Evolutionary conservation across 257 asterid species (phyloP), one percentile per base, ranked within the genome.

Genomic region (Leptodermis oblonga): DNA sequence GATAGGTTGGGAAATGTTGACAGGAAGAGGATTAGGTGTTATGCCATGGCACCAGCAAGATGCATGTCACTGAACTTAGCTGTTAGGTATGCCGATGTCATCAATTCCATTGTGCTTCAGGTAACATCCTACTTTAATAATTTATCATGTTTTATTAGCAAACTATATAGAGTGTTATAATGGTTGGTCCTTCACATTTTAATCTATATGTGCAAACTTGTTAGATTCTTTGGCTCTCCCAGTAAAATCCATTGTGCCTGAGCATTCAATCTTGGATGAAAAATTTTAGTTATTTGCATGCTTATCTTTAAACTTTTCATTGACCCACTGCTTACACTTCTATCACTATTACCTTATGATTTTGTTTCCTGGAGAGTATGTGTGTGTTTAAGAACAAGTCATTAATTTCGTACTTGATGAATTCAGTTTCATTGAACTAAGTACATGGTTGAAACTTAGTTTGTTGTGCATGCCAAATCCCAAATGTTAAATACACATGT

Each of bases 41-140:
- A 68, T 76, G 92, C 97, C 36, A 84, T 88, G 80, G 97, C 97
- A 64, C 95, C 97, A n/a, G 90, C 97, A 15, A 84, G 97, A 79
- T 91, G 96, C 56, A 84, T 87, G 96, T 88, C 97, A 5, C 87
- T 91, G 66, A 91, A 87, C 73, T 82, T 91, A 78, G 97, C 96
- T 25, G 95, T 91, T 74, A 80, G 82, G 81, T 87, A 91, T 70
- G 95, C 97, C 14, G 97, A 91, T 80, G 95, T 88, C 70, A 91
- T 91, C 81, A 87, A 91, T 54, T 87, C 96, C 42, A 48, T 91
- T 67, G 96, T 88, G 51, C 91, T 91, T 62, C 96, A 91, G 97
- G 97, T 81, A 84, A 75, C 85, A 80, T 79, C 65, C 31, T 33
- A 26, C 15, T 10, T 36, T 41, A 18, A 15, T 48, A 15, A 46